phyloP scores from a whole-genome alignment of 768 basidiomycete genomes.

The Paxillus rubicundulus region DNA sequence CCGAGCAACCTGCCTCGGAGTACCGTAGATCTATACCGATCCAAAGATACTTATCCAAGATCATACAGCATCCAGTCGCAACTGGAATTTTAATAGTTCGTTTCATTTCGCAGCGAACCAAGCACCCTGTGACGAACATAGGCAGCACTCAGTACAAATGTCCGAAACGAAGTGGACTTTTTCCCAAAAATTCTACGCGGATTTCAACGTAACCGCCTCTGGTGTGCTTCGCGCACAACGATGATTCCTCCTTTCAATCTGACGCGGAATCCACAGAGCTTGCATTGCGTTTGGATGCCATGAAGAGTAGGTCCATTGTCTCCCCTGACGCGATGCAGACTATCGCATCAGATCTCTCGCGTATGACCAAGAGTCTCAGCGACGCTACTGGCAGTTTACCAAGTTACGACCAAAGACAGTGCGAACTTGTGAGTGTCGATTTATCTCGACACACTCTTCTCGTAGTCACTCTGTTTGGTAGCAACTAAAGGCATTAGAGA shows the following conservation, averaged over 20 bases:
- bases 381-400: constrained; percentile 67
- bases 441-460: background rate
- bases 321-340: constrained; percentile 39
- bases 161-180: constrained; percentile 29
- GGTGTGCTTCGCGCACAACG: constrained; percentile 14
- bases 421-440: constrained; percentile 53
- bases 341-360: constrained; percentile 50
- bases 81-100: no score
- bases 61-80: no score
- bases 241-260: constrained; percentile 5
- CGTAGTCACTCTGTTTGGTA: constrained; percentile 29
- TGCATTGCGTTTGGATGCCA: constrained; percentile 42
- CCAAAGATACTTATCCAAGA: no score
- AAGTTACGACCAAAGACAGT: constrained; percentile 71
- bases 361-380: constrained; percentile 57
- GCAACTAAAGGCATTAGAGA: constrained; percentile 68
- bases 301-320: constrained; percentile 31
- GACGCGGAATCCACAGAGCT: constrained; percentile 41
- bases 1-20: no score
- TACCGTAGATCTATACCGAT: no score
- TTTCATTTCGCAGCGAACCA: background rate
- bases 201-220: constrained; percentile 25
- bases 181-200: constrained; percentile 25
- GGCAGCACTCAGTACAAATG: constrained; percentile 11
- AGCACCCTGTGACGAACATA: background rate